Evolutionary conservation across 495 filamentous ascomycete genomes (phyloP).

Genomic region (Aspergillus wentii): DNA sequence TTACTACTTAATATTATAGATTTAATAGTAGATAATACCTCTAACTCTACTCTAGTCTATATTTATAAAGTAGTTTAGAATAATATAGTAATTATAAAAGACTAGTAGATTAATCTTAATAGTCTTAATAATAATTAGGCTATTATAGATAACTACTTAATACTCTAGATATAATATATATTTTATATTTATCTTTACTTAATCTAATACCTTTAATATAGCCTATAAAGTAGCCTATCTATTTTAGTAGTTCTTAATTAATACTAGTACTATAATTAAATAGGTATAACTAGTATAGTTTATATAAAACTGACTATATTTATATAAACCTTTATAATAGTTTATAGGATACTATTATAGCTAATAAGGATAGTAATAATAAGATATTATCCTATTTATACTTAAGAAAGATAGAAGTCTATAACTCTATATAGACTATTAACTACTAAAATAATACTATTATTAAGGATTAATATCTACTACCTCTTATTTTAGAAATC

Average conservation of each 20-base stretch:
- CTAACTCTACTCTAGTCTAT: too few species aligned
- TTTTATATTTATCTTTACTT: background rate
- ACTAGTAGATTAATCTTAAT: too few species aligned
- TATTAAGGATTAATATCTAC: background rate
- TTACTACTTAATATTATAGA: too few species aligned
- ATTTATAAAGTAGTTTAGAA: too few species aligned
- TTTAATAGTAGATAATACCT: too few species aligned
- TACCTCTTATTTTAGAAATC: background rate
- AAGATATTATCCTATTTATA: background rate
- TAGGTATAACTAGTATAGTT: too few species aligned
- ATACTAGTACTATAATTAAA: too few species aligned
- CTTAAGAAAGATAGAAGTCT: background rate
- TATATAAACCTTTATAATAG: background rate
- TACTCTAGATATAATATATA: background rate
- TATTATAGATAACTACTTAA: background rate
- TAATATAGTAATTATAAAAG: too few species aligned
- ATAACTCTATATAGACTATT: background rate
- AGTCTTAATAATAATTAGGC: background rate
- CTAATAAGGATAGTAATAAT: background rate
- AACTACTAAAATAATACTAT: background rate
- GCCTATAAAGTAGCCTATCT: too few species aligned
- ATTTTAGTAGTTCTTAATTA: too few species aligned
- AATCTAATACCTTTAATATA: too few species aligned
- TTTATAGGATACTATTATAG: background rate
- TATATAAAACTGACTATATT: background rate